phyloP scores from a whole-genome alignment of 345 rosid genomes.

The Cardamine occulta region DNA sequence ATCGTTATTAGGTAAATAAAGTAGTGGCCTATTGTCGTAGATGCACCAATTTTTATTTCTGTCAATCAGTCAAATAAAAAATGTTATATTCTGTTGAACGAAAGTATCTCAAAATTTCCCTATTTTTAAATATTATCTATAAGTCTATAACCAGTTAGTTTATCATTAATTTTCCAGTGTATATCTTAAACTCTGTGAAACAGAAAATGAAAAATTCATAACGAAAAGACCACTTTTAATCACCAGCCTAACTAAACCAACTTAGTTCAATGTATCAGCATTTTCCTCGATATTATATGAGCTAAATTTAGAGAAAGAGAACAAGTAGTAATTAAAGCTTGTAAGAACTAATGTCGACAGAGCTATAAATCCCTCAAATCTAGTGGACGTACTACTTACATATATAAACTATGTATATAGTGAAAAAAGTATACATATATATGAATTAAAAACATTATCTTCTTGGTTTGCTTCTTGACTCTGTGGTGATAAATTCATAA shows the following conservation, averaged over 20 bases:
- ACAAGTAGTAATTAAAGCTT: not conserved
- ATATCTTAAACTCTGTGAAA: not conserved
- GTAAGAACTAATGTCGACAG: conserved; percentile 39
- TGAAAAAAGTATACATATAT: not conserved
- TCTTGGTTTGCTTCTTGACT: conserved; percentile 25
- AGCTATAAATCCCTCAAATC: conserved; percentile 32
- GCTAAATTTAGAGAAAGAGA: not conserved
- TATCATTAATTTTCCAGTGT: not conserved
- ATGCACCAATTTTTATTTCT: not conserved
- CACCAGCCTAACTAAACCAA: not conserved
- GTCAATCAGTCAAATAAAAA: conserved; percentile 9
- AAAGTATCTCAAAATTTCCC: not conserved
- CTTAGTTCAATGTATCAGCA: conserved; percentile 33
- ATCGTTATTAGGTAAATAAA: not conserved
- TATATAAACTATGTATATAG: not conserved
- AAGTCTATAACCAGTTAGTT: not conserved
- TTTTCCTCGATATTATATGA: conserved; percentile 30
- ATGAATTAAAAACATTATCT: conserved; percentile 18
- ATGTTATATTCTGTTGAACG: not conserved
- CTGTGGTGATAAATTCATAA: conserved; percentile 1
- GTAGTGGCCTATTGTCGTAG: conserved; percentile 8
- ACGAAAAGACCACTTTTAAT: not conserved
- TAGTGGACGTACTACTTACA: conserved; percentile 16
- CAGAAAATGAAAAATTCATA: not conserved
- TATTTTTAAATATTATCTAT: not conserved